A percentile compares a stretch with the other conserved stretches of the same genome.
Evolutionary conservation across 2,329 filamentous ascomycete species (phyloP).

Genomic region (Aspergillus tubingensis): DNA sequence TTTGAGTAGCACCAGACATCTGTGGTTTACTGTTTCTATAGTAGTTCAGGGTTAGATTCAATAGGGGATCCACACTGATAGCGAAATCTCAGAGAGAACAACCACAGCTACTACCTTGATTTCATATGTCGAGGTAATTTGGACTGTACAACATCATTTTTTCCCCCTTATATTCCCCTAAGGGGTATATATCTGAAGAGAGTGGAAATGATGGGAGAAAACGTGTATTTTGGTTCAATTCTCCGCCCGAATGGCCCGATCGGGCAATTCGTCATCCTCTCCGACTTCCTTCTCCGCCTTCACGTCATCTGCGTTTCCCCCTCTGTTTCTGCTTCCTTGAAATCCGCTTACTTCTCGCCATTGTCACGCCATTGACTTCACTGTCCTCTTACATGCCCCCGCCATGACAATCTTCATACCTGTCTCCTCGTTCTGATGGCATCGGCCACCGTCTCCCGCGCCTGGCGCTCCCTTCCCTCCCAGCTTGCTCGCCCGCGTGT

Average conservation of each 20-base stretch:
- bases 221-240: not conserved
- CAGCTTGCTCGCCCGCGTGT: conserved; percentile 6
- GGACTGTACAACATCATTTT: no score
- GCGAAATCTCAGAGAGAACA: no score
- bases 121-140: no score
- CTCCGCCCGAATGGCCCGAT: not conserved
- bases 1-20: no score
- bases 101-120: no score
- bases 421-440: conserved; percentile 1
- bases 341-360: not conserved
- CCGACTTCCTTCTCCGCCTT: not conserved
- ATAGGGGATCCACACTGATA: no score
- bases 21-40: no score
- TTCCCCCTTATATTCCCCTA: no score
- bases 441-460: conserved; percentile 3
- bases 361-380: not conserved
- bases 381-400: conserved; percentile 1
- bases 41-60: no score
- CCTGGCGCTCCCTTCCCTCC: conserved; percentile 7
- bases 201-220: no score
- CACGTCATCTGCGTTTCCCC: not conserved
- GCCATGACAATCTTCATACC: not conserved
- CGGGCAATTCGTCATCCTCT: not conserved
- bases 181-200: no score
- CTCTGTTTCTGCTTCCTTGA: not conserved